These are phyloP conservation scores for Cichorium intybus DNA, from an alignment of 140 eudicot species.

Conservation along the genomic window DNA sequence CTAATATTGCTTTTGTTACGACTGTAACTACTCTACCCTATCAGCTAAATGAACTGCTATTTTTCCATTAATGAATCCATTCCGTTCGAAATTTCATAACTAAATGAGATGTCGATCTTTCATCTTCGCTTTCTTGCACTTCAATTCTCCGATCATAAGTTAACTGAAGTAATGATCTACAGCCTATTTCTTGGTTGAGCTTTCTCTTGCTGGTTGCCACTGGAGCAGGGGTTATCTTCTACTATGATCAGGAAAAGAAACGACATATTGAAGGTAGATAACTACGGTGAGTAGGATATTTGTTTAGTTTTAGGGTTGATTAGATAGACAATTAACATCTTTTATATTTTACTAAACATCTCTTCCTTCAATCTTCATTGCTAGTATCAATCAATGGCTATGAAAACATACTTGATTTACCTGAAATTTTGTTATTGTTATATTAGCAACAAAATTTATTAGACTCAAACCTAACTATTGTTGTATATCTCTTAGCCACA, in stretches of 20 bases:
- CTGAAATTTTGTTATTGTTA: background rate
- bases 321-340: background rate
- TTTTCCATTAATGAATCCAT: background rate
- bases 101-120: constrained; percentile 1
- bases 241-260: constrained; percentile 82
- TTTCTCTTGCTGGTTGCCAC: constrained; percentile 73
- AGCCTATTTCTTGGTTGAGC: constrained; percentile 99
- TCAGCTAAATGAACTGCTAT: background rate
- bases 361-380: background rate
- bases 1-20: background rate
- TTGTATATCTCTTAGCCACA: background rate
- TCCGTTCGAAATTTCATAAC: no score
- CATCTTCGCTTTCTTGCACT: background rate
- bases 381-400: background rate
- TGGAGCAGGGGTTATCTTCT: constrained; percentile 84
- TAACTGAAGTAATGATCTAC: constrained; percentile 24
- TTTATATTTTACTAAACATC: background rate
- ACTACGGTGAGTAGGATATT: constrained; percentile 63
- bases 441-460: background rate
- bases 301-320: constrained; percentile 24
- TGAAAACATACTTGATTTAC: background rate
- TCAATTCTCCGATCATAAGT: background rate
- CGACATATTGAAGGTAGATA: constrained; percentile 91
- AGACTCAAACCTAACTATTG: background rate
- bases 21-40: background rate